These are phyloP conservation scores for Austroboletus olivaceoglutinosus DNA, from an alignment of 1,284 basidiomycete species.

Conservation along the genomic window DNA sequence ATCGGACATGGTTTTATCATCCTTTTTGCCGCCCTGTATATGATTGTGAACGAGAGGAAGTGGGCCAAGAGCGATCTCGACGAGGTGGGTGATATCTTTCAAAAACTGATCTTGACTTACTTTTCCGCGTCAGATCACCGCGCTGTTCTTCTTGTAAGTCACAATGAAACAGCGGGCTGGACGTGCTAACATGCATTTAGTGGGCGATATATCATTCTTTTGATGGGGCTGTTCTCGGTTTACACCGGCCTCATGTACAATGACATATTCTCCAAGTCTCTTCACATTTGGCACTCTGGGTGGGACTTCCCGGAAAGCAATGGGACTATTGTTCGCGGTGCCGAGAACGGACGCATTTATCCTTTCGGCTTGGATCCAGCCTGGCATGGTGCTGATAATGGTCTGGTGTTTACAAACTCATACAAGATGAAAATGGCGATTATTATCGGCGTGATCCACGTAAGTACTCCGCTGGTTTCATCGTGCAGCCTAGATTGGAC, in stretches of 20 bases:
- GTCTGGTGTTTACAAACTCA: slow-evolving; percentile 93
- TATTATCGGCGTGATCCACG: slow-evolving; percentile 94
- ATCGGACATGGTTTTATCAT: slow-evolving; percentile 94
- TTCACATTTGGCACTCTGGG: slow-evolving; percentile 86
- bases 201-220: slow-evolving; percentile 96
- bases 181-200: slow-evolving; percentile 40
- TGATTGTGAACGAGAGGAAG: slow-evolving; percentile 86
- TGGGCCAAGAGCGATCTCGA: slow-evolving; percentile 76
- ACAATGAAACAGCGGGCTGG: slow-evolving; percentile 10
- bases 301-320: slow-evolving; percentile 74
- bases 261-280: slow-evolving; percentile 95
- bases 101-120: slow-evolving; percentile 11
- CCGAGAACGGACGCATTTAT: slow-evolving; percentile 71
- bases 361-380: slow-evolving; percentile 93
- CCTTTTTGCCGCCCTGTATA: slow-evolving; percentile 71
- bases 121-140: slow-evolving; percentile 60
- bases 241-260: slow-evolving; percentile 99
- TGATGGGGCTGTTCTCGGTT: slow-evolving; percentile 95
- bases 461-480: slow-evolving; percentile 42
- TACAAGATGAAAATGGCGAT: slow-evolving; percentile 99
- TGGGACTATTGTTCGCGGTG: slow-evolving; percentile 47
- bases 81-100: slow-evolving; percentile 54
- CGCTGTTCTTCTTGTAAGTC: slow-evolving; percentile 91
- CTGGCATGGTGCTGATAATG: slow-evolving; percentile 95
- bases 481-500: slow-evolving; percentile 9